Evolutionary conservation across 2,329 filamentous ascomycete genomes (phyloP).

Genomic region (Diaporthe citri): DNA sequence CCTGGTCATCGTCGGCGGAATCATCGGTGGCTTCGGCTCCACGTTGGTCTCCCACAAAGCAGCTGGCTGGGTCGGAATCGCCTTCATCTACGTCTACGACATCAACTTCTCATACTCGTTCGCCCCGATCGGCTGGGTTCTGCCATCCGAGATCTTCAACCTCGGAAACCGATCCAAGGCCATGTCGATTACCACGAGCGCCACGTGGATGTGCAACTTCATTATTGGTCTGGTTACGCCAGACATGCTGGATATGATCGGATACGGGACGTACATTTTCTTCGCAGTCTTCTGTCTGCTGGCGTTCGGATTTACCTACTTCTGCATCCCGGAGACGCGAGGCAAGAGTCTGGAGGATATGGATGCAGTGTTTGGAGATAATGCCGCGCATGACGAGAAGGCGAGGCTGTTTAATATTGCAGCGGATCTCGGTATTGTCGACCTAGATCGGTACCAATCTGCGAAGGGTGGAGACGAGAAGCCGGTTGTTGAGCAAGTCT

Average conservation of each 20-base stretch:
- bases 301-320: constrained; percentile 59
- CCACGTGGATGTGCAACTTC: constrained; percentile 71
- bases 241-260: constrained; percentile 62
- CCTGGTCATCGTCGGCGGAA: constrained; percentile 67
- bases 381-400: constrained; percentile 47
- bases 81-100: constrained; percentile 70
- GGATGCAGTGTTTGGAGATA: constrained; percentile 54
- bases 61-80: constrained; percentile 70
- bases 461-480: constrained; percentile 23
- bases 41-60: constrained; percentile 53
- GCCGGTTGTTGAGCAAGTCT: constrained; percentile 8
- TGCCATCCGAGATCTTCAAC: constrained; percentile 68
- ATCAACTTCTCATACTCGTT: constrained; percentile 51
- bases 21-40: constrained; percentile 62
- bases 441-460: neutral
- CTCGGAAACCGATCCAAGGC: constrained; percentile 66
- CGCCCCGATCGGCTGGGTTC: constrained; percentile 66
- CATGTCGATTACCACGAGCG: constrained; percentile 67
- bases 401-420: constrained; percentile 38
- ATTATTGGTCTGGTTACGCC: constrained; percentile 67
- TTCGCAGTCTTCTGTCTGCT: constrained; percentile 66
- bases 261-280: constrained; percentile 64
- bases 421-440: constrained; percentile 26
- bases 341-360: constrained; percentile 63
- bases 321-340: constrained; percentile 66